Percentiles rank a stretch among this genome's conserved stretches.
Evolutionary conservation across 2,329 filamentous ascomycete species (phyloP).

Genomic region (Pseudogymnoascus sp.): DNA sequence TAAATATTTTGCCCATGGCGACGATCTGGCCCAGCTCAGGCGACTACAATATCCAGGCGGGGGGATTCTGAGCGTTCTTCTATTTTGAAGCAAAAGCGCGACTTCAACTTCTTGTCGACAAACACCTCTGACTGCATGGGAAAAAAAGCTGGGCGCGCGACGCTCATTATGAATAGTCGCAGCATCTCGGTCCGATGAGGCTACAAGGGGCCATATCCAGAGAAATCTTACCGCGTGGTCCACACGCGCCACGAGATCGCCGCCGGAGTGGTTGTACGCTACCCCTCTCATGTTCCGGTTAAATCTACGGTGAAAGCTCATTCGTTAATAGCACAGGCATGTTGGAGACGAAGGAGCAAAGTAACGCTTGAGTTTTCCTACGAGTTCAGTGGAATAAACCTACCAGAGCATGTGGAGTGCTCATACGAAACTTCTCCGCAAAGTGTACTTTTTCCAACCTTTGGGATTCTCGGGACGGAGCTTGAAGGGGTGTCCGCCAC

Average conservation of each 20-base stretch:
- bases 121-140: constrained; percentile 1
- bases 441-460: background rate
- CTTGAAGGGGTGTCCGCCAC: background rate
- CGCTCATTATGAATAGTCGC: constrained; percentile 3
- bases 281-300: constrained; percentile 6
- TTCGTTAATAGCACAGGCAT: background rate
- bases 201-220: background rate
- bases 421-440: background rate
- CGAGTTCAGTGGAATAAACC: background rate
- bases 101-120: background rate
- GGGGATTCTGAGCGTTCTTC: background rate
- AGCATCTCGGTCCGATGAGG: background rate
- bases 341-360: background rate
- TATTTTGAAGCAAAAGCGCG: background rate
- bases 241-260: constrained; percentile 3
- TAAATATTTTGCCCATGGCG: constrained; percentile 36
- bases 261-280: constrained; percentile 3
- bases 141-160: background rate
- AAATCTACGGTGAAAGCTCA: background rate
- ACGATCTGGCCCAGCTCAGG: constrained; percentile 1
- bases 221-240: constrained; percentile 3
- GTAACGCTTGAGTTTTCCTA: background rate
- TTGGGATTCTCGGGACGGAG: background rate
- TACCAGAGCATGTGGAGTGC: background rate
- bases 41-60: background rate